Evolutionary conservation across 371 early-diverging fungal genomes (phyloP), one percentile per base, ranked within the genome.

Genomic region (Lichtheimia ramosa): DNA sequence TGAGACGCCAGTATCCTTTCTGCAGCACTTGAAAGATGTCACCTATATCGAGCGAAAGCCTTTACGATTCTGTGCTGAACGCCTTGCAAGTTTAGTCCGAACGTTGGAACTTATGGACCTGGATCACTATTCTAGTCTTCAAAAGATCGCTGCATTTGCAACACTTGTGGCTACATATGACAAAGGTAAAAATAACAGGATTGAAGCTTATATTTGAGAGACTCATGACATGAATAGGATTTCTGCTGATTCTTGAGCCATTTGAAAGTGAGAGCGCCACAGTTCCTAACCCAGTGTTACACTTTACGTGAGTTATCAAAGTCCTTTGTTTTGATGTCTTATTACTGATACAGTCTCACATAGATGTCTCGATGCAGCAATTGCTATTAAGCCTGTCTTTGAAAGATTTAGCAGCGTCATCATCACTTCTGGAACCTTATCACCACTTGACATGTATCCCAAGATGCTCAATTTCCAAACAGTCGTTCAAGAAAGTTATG

Each of bases 401-500:
- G 86, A 92, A 40, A 87, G 96, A 40, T 99, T 99, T 74, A 90
- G 89, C 55, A 91, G 96, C 10, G 99, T 99, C 3, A 91, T 99
- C 43, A 99, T 99, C 66, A 99, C 99, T 0, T 98, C 99, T 0
- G 99, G 99, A 63, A 99, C 99, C 15, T 83, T 99, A 34, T 97
- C 98, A 23, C 99, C 99, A 0, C 79, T 99, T 68, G 98, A 98
- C 43, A 95, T 99, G 89, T 99, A 99, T 69, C 98, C 99, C n/a
- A 91, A 91, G 58, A 93, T 99, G 64, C 82, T 99, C 14, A 89
- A 93, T 42, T 98, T 99, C 77, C 76, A 77, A 40, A 84, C 92
- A 0, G 89, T 88, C 0, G 89, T 97, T 1, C 83, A 88, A 69
- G 90, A 93, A 69, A 94, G 96, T 79, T 95, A 96, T 77, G 85